Evolutionary conservation across 306 rosid genomes (phyloP).

Genomic region (Trifolium repens): DNA sequence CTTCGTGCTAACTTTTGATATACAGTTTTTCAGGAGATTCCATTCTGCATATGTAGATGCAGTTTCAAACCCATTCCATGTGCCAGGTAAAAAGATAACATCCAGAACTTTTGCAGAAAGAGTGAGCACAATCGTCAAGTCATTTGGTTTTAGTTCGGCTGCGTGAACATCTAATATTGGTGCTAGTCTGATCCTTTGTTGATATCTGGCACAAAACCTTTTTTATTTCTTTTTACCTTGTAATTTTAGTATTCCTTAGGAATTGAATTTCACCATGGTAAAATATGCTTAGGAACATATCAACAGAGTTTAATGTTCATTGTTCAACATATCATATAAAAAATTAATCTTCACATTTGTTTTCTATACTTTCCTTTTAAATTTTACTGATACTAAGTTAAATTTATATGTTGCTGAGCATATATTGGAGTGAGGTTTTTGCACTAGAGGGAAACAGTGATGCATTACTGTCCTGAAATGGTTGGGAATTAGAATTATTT

Average conservation of each 20-base stretch:
- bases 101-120: conserved; percentile 88
- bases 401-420: neutral
- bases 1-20: conserved; percentile 14
- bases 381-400: conserved; percentile 11
- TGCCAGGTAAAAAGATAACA: conserved; percentile 91
- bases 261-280: conserved; percentile 21
- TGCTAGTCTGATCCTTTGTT: conserved; percentile 25
- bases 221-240: conserved; percentile 22
- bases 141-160: conserved; percentile 77
- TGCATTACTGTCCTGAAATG: neutral
- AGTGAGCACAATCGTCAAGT: conserved; percentile 89
- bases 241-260: conserved; percentile 31
- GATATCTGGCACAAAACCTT: conserved; percentile 31
- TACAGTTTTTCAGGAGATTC: conserved; percentile 86
- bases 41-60: conserved; percentile 93
- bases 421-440: neutral
- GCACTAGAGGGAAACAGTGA: neutral
- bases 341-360: conserved; percentile 12
- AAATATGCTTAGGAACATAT: conserved; percentile 38
- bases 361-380: neutral
- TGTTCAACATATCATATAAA: conserved; percentile 18
- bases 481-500: neutral
- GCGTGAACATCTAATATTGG: conserved; percentile 47
- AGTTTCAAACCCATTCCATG: conserved; percentile 91
- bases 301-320: conserved; percentile 9